Percentiles rank a stretch among this genome's conserved stretches.
These are phyloP conservation scores for Grosmannia clavigera DNA, from an alignment of 2,329 filamentous ascomycete species.

Conservation along the genomic window DNA sequence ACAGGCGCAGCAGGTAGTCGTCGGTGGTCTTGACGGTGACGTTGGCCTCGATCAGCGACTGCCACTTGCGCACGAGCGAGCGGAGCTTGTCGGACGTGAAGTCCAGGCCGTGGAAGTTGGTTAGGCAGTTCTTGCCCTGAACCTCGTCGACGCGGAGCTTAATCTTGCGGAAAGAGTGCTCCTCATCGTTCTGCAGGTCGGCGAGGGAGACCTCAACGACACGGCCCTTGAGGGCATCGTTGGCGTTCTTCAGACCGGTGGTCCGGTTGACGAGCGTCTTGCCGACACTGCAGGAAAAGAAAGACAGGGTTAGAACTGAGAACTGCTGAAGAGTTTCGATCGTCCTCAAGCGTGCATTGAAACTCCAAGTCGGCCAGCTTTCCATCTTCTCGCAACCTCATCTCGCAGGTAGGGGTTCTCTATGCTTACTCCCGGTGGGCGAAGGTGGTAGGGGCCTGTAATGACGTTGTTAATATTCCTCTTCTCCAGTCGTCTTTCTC, in stretches of 20 bases:
- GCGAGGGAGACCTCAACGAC: constrained; percentile 98
- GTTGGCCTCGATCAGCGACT: constrained; percentile 98
- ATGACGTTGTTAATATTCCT: not conserved
- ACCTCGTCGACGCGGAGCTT: constrained; percentile 98
- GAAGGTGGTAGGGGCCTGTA: constrained; percentile 85
- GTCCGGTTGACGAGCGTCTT: constrained; percentile 99
- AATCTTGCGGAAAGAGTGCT: constrained; percentile 99
- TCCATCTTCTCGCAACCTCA: not conserved
- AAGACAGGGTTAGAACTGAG: constrained; percentile 6
- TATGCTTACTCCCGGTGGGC: constrained; percentile 84
- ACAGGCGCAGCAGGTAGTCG: constrained; percentile 97
- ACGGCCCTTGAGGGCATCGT: constrained; percentile 96
- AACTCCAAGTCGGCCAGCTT: constrained; percentile 8
- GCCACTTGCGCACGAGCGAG: constrained; percentile 99
- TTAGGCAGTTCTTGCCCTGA: constrained; percentile 99
- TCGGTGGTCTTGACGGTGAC: constrained; percentile 99
- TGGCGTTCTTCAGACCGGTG: constrained; percentile 99
- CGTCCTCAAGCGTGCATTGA: constrained; percentile 13
- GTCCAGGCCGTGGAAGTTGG: constrained; percentile 99
- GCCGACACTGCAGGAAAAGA: constrained; percentile 60
- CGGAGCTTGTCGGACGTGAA: constrained; percentile 99
- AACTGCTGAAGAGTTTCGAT: not conserved
- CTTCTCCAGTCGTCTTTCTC: not conserved
- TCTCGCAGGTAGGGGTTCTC: not conserved
- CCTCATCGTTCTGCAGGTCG: constrained; percentile 99